These are phyloP conservation scores for Alternaria triticina DNA, from an alignment of 2,329 filamentous ascomycete species.

Conservation along the genomic window DNA sequence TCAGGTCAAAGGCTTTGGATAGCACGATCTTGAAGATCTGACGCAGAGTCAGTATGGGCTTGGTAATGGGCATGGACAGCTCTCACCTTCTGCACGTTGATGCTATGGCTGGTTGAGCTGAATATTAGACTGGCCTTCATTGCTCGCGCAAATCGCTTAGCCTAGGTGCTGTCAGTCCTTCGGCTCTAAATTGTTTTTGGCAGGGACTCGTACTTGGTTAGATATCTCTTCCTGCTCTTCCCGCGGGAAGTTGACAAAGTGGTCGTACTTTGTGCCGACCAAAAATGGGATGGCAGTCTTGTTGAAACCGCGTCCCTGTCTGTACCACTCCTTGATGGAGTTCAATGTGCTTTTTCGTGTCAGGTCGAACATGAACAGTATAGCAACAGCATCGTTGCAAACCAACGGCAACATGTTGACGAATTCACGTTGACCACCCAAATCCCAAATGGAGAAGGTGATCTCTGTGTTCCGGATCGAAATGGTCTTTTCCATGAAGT, in stretches of 20 bases:
- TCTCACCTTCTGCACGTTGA: slow-evolving; percentile 96
- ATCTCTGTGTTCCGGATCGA: slow-evolving; percentile 99
- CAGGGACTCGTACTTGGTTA: slow-evolving; percentile 70
- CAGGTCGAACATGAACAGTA: slow-evolving; percentile 99
- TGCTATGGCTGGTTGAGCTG: slow-evolving; percentile 98
- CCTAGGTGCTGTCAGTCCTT: slow-evolving; percentile 58
- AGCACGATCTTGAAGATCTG: slow-evolving; percentile 99
- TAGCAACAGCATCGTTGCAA: slow-evolving; percentile 97
- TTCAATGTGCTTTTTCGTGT: slow-evolving; percentile 98
- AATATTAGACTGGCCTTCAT: slow-evolving; percentile 99
- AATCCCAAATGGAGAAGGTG: slow-evolving; percentile 98
- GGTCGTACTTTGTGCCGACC: slow-evolving; percentile 97
- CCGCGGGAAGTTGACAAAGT: slow-evolving; percentile 97
- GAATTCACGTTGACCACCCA: slow-evolving; percentile 97
- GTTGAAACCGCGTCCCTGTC: slow-evolving; percentile 97
- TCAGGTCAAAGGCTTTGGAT: slow-evolving; percentile 97
- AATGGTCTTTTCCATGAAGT: slow-evolving; percentile 99
- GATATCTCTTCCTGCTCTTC: slow-evolving; percentile 99
- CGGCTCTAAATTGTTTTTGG: background rate
- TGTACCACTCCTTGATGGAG: slow-evolving; percentile 99
- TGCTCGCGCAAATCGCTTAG: slow-evolving; percentile 93
- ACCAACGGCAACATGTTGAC: slow-evolving; percentile 99
- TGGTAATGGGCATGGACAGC: too few relatives aligned
- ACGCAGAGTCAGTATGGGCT: slow-evolving; percentile 32
- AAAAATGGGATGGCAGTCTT: slow-evolving; percentile 99